Conservation (phyloP, 2,329 filamentous ascomycete species). For the Cordyceps militaris region DNA sequence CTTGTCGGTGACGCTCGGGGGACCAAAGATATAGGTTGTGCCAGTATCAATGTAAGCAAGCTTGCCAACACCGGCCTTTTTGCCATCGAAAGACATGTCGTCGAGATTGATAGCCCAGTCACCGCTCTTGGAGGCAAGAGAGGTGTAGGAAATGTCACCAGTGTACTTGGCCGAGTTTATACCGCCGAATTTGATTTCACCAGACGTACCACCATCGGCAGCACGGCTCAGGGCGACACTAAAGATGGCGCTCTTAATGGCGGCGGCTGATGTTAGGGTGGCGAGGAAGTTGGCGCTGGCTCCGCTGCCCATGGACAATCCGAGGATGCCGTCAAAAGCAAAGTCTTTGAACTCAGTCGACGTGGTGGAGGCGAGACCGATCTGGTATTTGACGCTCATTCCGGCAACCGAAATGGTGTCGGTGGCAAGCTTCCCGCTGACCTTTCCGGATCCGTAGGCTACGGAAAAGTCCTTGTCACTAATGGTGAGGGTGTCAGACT, state of each 20-base stretch:
- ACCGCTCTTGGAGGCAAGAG: constrained; percentile 41
- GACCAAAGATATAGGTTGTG: constrained; percentile 72
- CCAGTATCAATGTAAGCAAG: constrained; percentile 76
- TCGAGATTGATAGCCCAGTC: constrained; percentile 70
- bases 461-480: constrained; percentile 54
- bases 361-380: constrained; percentile 66
- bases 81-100: constrained; percentile 56
- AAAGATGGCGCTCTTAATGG: constrained; percentile 59
- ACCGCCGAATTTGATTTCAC: constrained; percentile 71
- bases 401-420: constrained; percentile 64
- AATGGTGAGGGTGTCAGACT: constrained; percentile 57
- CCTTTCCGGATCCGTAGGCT: constrained; percentile 69
- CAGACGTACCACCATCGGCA: constrained; percentile 58
- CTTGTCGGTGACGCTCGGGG: constrained; percentile 55
- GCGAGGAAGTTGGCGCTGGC: constrained; percentile 61
- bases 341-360: constrained; percentile 70
- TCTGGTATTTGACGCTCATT: constrained; percentile 55
- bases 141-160: constrained; percentile 62
- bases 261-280: constrained; percentile 46
- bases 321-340: constrained; percentile 82
- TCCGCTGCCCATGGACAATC: constrained; percentile 58
- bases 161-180: constrained; percentile 59
- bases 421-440: constrained; percentile 57
- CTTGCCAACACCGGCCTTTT: constrained; percentile 45
- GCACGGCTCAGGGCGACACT: constrained; percentile 63